A percentile compares a stretch with the other conserved stretches of the same genome.
Evolutionary conservation across 2,329 filamentous ascomycete genomes (phyloP).

Genomic region (Arthrobotrys sphaeroides): DNA sequence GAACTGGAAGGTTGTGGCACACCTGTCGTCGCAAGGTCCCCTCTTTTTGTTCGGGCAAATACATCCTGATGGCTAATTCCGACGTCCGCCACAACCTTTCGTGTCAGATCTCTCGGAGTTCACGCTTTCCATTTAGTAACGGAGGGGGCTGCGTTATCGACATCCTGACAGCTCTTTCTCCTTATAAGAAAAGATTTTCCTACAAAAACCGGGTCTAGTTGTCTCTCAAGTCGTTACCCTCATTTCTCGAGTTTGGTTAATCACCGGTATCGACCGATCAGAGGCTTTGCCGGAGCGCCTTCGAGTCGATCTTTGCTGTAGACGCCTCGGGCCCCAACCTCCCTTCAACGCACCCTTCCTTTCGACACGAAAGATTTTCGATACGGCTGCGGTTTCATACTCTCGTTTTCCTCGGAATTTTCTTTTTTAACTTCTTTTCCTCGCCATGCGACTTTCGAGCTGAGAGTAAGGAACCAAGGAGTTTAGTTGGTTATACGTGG

Average conservation of each 20-base stretch:
- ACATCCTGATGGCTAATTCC: constrained; percentile 9
- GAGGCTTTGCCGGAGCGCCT: not conserved
- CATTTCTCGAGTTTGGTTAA: not conserved
- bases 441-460: not conserved
- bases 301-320: constrained; percentile 39
- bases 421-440: not conserved
- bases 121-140: not conserved
- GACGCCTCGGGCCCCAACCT: constrained; percentile 28
- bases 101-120: constrained; percentile 28
- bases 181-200: constrained; percentile 41
- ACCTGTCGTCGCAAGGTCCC: constrained; percentile 4
- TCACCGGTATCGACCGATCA: constrained; percentile 8
- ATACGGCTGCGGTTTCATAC: not conserved
- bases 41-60: constrained; percentile 28
- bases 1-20: constrained; percentile 24
- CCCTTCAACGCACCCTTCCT: constrained; percentile 22
- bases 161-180: not conserved
- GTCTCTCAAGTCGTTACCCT: not conserved
- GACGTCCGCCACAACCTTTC: constrained; percentile 29
- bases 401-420: no score
- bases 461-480: not conserved
- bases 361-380: not conserved
- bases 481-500: constrained; percentile 25
- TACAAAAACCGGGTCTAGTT: not conserved
- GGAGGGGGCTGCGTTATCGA: constrained; percentile 3